Base-by-base conservation (phyloP, 2,329 filamentous ascomycete genomes). In the Proliferodiscus dingleyae region DNA sequence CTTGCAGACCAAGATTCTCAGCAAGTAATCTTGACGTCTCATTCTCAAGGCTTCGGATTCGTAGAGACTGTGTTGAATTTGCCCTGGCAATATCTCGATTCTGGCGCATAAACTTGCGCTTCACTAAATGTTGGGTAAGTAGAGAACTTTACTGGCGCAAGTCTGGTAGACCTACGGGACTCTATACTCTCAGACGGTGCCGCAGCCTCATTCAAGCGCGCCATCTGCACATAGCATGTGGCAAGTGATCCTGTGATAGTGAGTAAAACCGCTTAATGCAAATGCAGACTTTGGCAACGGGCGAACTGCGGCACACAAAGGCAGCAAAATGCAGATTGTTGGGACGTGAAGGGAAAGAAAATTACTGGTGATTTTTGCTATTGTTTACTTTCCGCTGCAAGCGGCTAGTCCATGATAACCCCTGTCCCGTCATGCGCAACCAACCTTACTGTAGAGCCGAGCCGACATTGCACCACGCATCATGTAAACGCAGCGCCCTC, bases 61-160 rank as follows among this genome's bases (percentile, higher is more conserved):
- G 83, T 24, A 88, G 73, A 24, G 85, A 86, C 64, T 90, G 85
- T 41, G 78, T 75, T 19, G 87, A 88, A 68, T 94, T 93, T 58
- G 77, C 80, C 63, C 83, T 81, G 52, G 87, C 87, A 53, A 93
- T 84, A 60, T 93, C 87, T 66, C 86, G 79, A 64, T 94, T 94
- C 64, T 93, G 88, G 44, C 87, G 79, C 59, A 90, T 72, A 62
- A 90, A 88, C 63, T 85, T 83, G 60, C 84, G 79, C 64, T 87
- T 86, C 49, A 91, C 86, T 90, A 58, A 41, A 45, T 34, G 18
- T 26, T 37, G 33, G 42, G 22, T 53, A n/a, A 53, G 44, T 38
- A 18, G 24, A n/a, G 19, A 21, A 15, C 22, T 6, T 16, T 7
- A 16, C n/a, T 11, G 30, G 26, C 18, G 11, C 32, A 19, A 8